phyloP scores from a whole-genome alignment of 306 rosid genomes.

The Parietaria judaica region DNA sequence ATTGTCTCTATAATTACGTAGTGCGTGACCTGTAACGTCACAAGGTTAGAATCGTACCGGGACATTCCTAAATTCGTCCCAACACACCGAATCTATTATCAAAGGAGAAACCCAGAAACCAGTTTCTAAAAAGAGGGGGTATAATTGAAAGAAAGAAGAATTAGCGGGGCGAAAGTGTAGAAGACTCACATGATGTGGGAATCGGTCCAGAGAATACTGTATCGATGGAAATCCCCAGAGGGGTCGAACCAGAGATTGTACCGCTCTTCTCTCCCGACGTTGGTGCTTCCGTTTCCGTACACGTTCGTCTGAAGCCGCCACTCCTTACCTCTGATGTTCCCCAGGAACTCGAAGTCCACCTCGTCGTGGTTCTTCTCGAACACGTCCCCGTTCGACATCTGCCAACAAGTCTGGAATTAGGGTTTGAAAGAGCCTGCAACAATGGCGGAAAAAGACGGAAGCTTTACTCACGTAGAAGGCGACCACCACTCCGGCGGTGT shows the following conservation, averaged over 20 bases:
- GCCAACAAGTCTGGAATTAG: background rate
- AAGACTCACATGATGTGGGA: slow-evolving; percentile 68
- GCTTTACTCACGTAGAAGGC: slow-evolving; percentile 80
- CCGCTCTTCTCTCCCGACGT: slow-evolving; percentile 85
- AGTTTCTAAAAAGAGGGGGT: slow-evolving; percentile 30
- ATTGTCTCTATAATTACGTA: too few relatives aligned
- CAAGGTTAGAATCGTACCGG: too few relatives aligned
- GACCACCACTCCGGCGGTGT: slow-evolving; percentile 93
- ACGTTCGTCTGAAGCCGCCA: slow-evolving; percentile 96
- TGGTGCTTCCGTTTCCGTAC: slow-evolving; percentile 96
- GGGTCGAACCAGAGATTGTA: slow-evolving; percentile 92
- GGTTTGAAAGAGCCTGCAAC: background rate
- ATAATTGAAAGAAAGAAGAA: slow-evolving; percentile 3
- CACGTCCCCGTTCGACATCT: slow-evolving; percentile 94
- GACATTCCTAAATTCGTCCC: background rate
- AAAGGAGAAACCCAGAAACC: background rate
- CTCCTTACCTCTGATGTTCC: slow-evolving; percentile 85
- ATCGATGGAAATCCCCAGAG: slow-evolving; percentile 73
- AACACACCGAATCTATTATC: background rate
- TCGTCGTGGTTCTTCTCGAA: slow-evolving; percentile 83
- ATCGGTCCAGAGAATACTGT: slow-evolving; percentile 82
- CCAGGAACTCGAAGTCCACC: slow-evolving; percentile 92
- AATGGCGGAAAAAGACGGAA: slow-evolving; percentile 1
- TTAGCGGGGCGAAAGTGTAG: background rate
- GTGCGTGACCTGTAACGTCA: too few relatives aligned